Evolutionary conservation across 257 asterid genomes (phyloP), one percentile per base, ranked within the genome.

Genomic region (Rehmannia glutinosa): DNA sequence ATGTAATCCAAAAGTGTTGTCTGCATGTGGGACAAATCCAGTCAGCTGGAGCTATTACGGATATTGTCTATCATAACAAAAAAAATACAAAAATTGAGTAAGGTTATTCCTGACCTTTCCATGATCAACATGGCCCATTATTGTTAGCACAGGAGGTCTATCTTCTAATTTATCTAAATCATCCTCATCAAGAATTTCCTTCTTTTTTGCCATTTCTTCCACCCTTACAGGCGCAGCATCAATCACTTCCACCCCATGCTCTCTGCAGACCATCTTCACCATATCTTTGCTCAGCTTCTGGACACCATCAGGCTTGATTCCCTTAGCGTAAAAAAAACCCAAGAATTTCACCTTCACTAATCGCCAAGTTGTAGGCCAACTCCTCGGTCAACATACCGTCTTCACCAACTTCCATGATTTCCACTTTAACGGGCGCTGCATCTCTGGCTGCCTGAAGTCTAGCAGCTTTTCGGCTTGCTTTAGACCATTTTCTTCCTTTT

Each of bases 111-210:
- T 64, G 56, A 91, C 99, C 96, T 94, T 94, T 79, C 99, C 99
- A 75, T 94, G 99, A 80, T 94, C 99, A 68, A 94, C 99, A 68
- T 94, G 99, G 23, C 99, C 98, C 99, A 94, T 94, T 69, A 94
- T 91, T 66, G 99, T 91, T 59, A 94, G 71, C 66, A 94, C 96
- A 42, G 99, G 97, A 67, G 99, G 98, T 72, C 99, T 78, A 58
- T 85, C 84, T 83, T 85, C 83, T 73, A 94, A 78, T 28, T 87
- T 87, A 77, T 89, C 98, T 58, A 88, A 68, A 82, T 94, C 99
- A 24, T 89, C 96, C 69, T 87, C 98, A 64, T 91, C 96, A 30
- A 91, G 32, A 62, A 84, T 83, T 74, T 85, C 87, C 83, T 81
- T 91, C 84, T 94, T 94, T 75, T 88, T 94, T 19, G 99, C 98